Evolutionary conservation across 2,329 filamentous ascomycete species (phyloP), one percentile per base, ranked within the genome.

Genomic region (Alternaria burnsii): DNA sequence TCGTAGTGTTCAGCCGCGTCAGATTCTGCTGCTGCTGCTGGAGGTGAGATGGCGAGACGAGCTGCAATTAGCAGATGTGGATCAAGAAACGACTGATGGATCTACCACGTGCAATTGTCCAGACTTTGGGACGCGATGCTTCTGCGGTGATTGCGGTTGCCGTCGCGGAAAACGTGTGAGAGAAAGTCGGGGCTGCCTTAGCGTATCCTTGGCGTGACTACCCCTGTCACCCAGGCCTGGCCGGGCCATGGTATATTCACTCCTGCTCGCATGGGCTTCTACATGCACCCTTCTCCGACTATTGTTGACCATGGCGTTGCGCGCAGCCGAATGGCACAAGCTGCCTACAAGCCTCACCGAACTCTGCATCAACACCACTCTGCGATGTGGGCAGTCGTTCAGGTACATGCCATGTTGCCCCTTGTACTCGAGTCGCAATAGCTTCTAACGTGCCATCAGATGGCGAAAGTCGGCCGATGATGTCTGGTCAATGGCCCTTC

Each of bases 311-410:
- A 83, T 83, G 81, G 76, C 78, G 32, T 68, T 82, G 34, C 84
- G 84, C 30, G 82, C 88, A n/a, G 84, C 89, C 16, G 91, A 92
- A 76, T 99, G 95, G 95, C 88, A 88, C 66, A 96, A 92, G 81
- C 82, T 99, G 68, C 93, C 95, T 24, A 82, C 97, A 41, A 91
- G 85, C 62, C 81, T 97, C 34, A 87, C 89, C 4, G 95, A 99
- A 76, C 86, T 99, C 4, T 97, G 93, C 76, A 93, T 99, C 67
- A 93, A 97, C 71, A 99, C 94, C 0, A 97, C 93, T 0, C 83
- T 99, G 34, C 89, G 94, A 63, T 99, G 95, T 77, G 95, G 95
- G 4, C 95, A 99, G 78, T 97, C 94, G 0, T 99, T 99, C 69
- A 82, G 88, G 87, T 88, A 78, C 60, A 8, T 14, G 51, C 12